These are phyloP conservation scores for Pelargonium fulgidum DNA, from an alignment of 441 rosid genomes.

Conservation along the genomic window DNA sequence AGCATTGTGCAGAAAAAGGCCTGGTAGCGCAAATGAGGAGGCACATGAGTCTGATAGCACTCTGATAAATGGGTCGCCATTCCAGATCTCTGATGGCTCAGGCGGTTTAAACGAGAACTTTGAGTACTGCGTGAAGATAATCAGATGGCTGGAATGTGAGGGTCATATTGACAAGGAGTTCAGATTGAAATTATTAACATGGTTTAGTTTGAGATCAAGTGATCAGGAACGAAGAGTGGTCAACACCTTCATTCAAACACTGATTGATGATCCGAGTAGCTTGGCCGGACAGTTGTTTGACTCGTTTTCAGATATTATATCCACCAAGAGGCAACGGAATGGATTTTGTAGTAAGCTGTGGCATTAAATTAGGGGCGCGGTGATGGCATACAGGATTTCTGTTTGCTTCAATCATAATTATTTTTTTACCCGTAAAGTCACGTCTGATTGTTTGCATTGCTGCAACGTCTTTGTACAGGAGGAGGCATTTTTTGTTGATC, in stretches of 20 bases:
- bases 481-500: conserved; percentile 35
- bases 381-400: conserved; percentile 15
- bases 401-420: conserved; percentile 22
- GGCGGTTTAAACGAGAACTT: conserved; percentile 74
- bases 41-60: conserved; percentile 81
- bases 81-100: conserved; percentile 36
- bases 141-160: conserved; percentile 78
- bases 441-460: conserved; percentile 29
- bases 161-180: conserved; percentile 77
- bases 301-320: conserved; percentile 67
- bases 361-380: conserved; percentile 34
- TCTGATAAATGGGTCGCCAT: conserved; percentile 60
- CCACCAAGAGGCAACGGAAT: conserved; percentile 62
- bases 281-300: conserved; percentile 90
- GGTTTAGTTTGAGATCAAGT: conserved; percentile 90
- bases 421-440: conserved; percentile 24
- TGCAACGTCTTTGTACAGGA: conserved; percentile 25
- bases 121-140: conserved; percentile 76
- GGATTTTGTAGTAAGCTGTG: conserved; percentile 63
- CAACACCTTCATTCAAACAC: conserved; percentile 72
- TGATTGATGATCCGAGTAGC: conserved; percentile 82
- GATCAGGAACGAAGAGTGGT: conserved; percentile 85
- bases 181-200: conserved; percentile 80
- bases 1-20: conserved; percentile 55
- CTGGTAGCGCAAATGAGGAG: conserved; percentile 48